Base-by-base conservation (phyloP, 192 early-diverging fungal species). In the Podochytrium sp. region DNA sequence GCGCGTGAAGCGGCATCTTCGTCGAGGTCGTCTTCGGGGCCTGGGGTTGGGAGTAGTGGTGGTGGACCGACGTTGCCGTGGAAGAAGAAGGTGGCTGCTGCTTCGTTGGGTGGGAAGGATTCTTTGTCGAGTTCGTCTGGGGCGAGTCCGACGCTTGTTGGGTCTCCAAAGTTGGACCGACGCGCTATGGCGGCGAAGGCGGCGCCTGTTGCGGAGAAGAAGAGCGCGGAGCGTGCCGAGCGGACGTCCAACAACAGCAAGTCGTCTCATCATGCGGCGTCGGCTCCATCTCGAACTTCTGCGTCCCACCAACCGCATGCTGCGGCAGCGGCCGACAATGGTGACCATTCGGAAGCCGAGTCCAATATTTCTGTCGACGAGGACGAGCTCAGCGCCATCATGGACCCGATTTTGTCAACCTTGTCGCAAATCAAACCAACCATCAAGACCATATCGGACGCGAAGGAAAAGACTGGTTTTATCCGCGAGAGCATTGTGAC, bases 381-480 rank as follows among this genome's bases (percentile, higher is more conserved):
- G 53, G 79, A 81, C 62, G 80, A 86, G 5, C 91, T 91, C 77
- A 93, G 90, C 74, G 84, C 83, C 49, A 55, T 86, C 40, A 85
- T 94, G 83, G 79, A 86, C 29, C 88, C 91, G 1, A 90, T 55
- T 20, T 55, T 23, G 20, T 55, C 52, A 10, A 55, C 52, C 23
- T 29, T 55, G 7, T 29, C 23, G 7, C 52, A 29, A 6, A 27
- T 55, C 20, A 55, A 55, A 29, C 23, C 20, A 20, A 65, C n/a
- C 10, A n/a, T 29, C 16, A 4, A n/a, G 63, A 3, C 63, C 6
- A n/a, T n/a, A n/a, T 79, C 7, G 61, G 69, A 5, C 69, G 20
- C 25, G 37, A 80, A 80, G 49, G 40, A 50, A 59, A 39, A 43
- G 23, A 66, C 84, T 0, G 71, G 69, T 3, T 79, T 83, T 23